phyloP scores from a whole-genome alignment of 2,329 filamentous ascomycete genomes.

The Metarhizium sp. region DNA sequence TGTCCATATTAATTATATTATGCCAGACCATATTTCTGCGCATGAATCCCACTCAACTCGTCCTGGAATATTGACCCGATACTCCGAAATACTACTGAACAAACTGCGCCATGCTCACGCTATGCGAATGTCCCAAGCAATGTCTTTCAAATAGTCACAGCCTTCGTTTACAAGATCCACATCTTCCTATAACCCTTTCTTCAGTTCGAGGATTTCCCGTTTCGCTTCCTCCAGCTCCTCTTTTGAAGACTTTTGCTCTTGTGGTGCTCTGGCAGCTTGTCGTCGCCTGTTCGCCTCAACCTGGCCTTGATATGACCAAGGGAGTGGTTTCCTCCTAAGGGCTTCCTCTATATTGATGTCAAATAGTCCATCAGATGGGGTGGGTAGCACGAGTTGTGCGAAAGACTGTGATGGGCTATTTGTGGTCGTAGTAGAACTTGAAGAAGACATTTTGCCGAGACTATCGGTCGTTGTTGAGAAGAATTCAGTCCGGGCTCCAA shows the following conservation, averaged over 20 bases:
- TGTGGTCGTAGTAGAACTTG: neutral
- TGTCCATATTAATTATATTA: neutral
- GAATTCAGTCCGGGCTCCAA: neutral
- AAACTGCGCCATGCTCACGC: neutral
- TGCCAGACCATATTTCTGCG: neutral
- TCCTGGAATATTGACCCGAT: neutral
- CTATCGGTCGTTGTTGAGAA: neutral
- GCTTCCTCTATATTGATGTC: constrained; percentile 33
- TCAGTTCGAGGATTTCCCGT: constrained; percentile 32
- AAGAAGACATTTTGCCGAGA: neutral
- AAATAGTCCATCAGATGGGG: neutral
- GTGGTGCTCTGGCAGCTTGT: constrained; percentile 11
- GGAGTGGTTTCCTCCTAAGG: constrained; percentile 32
- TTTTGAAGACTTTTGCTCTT: constrained; percentile 25
- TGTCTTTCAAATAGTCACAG: neutral
- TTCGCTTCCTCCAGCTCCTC: constrained; percentile 37
- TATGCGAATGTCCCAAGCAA: neutral
- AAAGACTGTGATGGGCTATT: neutral
- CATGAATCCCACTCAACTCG: neutral
- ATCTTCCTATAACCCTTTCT: constrained; percentile 11
- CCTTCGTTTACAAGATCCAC: neutral
- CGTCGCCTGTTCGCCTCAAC: constrained; percentile 22
- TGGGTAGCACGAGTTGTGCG: neutral
- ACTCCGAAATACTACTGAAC: neutral
- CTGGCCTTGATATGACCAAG: constrained; percentile 29